Base-by-base conservation (phyloP, 768 basidiomycete species). In the Ramaria sp. region DNA sequence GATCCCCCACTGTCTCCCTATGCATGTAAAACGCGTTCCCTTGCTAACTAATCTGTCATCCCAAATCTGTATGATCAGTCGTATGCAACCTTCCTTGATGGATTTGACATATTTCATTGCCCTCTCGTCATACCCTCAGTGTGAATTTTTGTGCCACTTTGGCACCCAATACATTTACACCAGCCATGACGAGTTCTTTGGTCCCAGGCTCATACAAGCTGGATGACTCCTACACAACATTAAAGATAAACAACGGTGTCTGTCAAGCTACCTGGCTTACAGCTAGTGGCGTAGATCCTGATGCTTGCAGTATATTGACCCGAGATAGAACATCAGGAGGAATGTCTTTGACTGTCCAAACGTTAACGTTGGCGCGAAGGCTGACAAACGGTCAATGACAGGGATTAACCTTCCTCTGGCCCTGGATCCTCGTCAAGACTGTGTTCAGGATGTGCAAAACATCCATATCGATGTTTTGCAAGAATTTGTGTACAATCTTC, bases 381-480 rank as follows among this genome's bases (percentile, higher is more conserved):
- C 10, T 10, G 8, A 20, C 42, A 4, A 47, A 9, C 27, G 20
- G 12, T 15, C 16, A 18, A 20, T 28, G 13, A 5, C 7, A 5
- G 15, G 18, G 7, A 16, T 18, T 18, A 20, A 52, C 51, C 24
- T 24, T 55, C 43, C 37, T 44, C 44, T 1, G 61, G 57, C 52
- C 65, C 63, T 18, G 67, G 63, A 28, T 67, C 54, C 30, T 65
- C 65, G 45, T 63, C 65, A 28, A 71, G 66, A 0, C 80, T 85
- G 57, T 76, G 76, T 32, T 76, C 73, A n/a, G 79, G 82, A 39
- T 76, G 66, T 16, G 82, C 79, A 65, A 85, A 94, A 61, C 73
- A 77, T 22, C 79, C 81, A 64, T 88, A 88, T 64, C 80, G 75
- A 62, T 81, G 69, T 59, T 70, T 71, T 32, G 90, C 81, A 8